phyloP scores from a whole-genome alignment of 177 flowering plant genomes.

The Tripterygium wilfordii region DNA sequence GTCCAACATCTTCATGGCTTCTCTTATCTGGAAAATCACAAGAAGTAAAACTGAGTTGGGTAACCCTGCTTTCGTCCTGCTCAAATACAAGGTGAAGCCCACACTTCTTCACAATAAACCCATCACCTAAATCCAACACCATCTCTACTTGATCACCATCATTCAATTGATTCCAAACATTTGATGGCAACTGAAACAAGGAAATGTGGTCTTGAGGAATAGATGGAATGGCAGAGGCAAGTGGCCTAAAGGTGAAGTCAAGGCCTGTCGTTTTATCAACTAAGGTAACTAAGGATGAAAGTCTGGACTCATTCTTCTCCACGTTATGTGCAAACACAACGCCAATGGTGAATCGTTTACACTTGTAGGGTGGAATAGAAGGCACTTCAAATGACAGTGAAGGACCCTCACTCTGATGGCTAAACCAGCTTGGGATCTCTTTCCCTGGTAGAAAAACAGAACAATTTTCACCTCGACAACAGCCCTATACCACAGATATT shows the following conservation, averaged over 20 bases:
- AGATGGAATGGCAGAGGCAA: neutral
- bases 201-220: neutral
- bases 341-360: neutral
- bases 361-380: neutral
- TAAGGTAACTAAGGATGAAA: no score
- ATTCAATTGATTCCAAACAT: neutral
- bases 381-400: neutral
- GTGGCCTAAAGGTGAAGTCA: no score
- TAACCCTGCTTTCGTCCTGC: neutral
- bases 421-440: neutral
- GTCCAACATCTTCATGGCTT: no score
- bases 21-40: no score
- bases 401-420: neutral
- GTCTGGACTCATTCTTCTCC: neutral
- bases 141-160: neutral
- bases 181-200: no score
- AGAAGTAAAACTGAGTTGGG: no score
- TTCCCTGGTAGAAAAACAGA: neutral
- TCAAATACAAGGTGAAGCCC: neutral
- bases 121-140: neutral
- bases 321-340: neutral
- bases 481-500: neutral
- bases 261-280: no score
- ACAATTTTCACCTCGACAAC: neutral
- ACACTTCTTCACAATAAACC: neutral